Evolutionary conservation across 345 rosid species (phyloP).

Genomic region (Garcia nutans): DNA sequence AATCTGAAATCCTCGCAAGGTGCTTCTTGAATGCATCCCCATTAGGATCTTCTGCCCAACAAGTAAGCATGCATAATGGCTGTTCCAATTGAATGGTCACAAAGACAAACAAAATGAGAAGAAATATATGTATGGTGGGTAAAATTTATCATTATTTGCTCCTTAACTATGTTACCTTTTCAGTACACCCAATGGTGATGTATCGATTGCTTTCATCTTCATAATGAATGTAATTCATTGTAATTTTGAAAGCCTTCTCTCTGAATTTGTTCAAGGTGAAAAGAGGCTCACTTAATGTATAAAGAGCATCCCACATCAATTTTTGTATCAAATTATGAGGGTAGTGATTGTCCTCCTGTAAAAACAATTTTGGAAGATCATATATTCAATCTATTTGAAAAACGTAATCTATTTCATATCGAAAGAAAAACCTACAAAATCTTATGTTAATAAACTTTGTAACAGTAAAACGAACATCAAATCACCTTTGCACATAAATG

Average conservation of each 20-base stretch:
- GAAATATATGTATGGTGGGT: not conserved
- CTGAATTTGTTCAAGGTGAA: constrained; percentile 20
- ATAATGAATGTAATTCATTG: constrained; percentile 24
- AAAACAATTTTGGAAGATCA: not conserved
- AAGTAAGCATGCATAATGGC: constrained; percentile 57
- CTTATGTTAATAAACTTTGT: not conserved
- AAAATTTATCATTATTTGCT: not conserved
- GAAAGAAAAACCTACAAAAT: too few relatives aligned
- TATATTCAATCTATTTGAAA: not conserved
- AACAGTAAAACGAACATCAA: not conserved
- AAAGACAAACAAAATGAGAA: not conserved
- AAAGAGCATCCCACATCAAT: constrained; percentile 21
- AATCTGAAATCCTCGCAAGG: constrained; percentile 49
- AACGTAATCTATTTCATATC: too few relatives aligned
- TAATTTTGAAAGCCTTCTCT: constrained; percentile 11
- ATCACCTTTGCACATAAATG: constrained; percentile 24
- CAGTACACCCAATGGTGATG: constrained; percentile 25
- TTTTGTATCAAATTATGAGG: constrained; percentile 19
- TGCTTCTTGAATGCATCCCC: constrained; percentile 53
- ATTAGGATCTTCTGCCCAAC: constrained; percentile 64
- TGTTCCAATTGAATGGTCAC: not conserved
- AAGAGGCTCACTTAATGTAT: not conserved
- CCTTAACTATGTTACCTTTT: not conserved
- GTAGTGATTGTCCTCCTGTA: constrained; percentile 19
- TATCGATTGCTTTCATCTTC: constrained; percentile 40